Evolutionary conservation across 805 yeast species (phyloP).

Genomic region (Pichia pseudocactophila): DNA sequence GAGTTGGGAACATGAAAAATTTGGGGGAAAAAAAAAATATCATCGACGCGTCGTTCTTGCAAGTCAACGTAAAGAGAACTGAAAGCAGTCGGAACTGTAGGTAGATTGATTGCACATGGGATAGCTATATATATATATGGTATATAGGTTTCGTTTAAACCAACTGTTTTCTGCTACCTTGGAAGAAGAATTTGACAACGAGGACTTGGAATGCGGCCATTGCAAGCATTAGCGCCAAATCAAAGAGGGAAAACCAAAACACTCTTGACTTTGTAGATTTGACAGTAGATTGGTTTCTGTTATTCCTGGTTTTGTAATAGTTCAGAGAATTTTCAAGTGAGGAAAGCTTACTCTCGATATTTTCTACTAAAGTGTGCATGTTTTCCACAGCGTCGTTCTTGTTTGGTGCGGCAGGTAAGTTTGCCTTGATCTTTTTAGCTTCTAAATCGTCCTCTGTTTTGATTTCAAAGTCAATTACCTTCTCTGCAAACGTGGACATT

Average conservation of each 20-base stretch:
- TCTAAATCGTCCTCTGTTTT: constrained; percentile 36
- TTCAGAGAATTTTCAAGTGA: constrained; percentile 52
- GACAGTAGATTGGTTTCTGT: constrained; percentile 81
- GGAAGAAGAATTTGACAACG: constrained; percentile 63
- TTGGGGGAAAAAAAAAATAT: not conserved
- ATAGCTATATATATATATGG: not conserved
- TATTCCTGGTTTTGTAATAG: constrained; percentile 83
- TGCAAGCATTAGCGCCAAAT: constrained; percentile 52
- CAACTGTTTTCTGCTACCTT: constrained; percentile 58
- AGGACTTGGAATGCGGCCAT: constrained; percentile 64
- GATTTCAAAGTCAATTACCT: constrained; percentile 78
- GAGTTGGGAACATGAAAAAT: not conserved
- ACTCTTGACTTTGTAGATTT: constrained; percentile 56
- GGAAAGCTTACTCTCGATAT: constrained; percentile 52
- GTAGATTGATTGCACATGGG: too few species aligned
- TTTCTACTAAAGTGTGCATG: constrained; percentile 45
- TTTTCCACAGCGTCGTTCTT: constrained; percentile 47
- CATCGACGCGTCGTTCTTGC: not conserved
- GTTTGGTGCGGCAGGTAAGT: constrained; percentile 50
- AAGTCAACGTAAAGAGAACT: too few species aligned
- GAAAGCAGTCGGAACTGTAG: too few species aligned
- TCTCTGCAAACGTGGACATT: constrained; percentile 74
- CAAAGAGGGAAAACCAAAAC: constrained; percentile 56
- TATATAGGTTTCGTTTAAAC: constrained; percentile 28
- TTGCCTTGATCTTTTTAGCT: constrained; percentile 33